Base-by-base conservation (phyloP, 352 stramenopile species). In the Pythium myriotylum region DNA sequence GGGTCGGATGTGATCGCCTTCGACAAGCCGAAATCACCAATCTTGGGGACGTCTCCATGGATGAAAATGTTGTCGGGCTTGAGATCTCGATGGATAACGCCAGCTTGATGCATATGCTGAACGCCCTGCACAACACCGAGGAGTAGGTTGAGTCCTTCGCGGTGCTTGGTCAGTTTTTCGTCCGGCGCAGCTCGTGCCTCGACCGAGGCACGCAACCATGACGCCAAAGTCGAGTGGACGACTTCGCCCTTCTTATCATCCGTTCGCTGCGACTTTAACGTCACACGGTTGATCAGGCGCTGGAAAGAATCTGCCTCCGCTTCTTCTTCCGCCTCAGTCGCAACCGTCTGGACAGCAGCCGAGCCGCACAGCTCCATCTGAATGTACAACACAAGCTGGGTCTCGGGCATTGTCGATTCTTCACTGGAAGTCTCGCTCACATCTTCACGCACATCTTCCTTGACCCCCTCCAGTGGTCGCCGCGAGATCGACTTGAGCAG, bases 351-450 rank as follows among this genome's bases (percentile, higher is more conserved):
- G 22, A 47, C 14, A 5, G 47, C 64, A 2, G 64, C 52, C 14
- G 64, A 72, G 8, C 81, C 76, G 47, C 77, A 90, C 19, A 89
- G 24, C 55, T 89, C 81, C 80, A 92, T 91, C 60, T 94, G 84
- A 49, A 94, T 94, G 57, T 88, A 94, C 40, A 92, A 46, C 14
- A 79, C 79, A 48, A 88, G 62, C 49, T 81, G 72, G 0, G 75
- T 66, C 10, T 70, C 63, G 20, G 56, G 56, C 29, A 43, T 40
- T 1, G 17, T 46, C 1, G 50, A 66, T 1, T 20, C 24, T 23
- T 17, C 13, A 13, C 23, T 37, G 41, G 59, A 40, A 20, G n/a
- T 46, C 59, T 43, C 67, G 70, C 54, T 71, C 47, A 41, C 53
- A 45, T 72, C 64, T 52, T 77, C 54, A 23, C 45, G 29, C 35